Base-by-base conservation (phyloP, 1,284 basidiomycete genomes). In the Inonotus hispidus region DNA sequence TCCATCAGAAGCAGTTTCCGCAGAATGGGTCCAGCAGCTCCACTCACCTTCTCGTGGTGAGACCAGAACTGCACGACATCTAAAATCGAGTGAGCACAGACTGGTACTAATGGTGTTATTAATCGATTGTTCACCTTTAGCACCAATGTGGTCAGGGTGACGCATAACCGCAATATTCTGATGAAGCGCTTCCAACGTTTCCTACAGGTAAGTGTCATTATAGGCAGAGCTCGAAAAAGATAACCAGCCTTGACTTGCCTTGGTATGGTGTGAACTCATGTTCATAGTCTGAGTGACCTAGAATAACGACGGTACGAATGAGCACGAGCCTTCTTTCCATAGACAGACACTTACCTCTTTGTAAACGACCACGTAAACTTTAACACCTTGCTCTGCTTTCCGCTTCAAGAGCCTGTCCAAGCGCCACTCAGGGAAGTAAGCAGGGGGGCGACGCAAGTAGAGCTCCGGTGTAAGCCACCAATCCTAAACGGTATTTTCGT, bases 391-490 rank as follows among this genome's bases (percentile, higher is more conserved):
- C 68, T 92, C 80, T 0, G 95, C 95, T 74, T 97, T 97, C 62
- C 88, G 83, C 73, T 90, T 79, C 49, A 98, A 78, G 8, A 98
- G 71, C 47, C 86, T 77, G 71, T 98, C 95, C 29, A 98, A 80
- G 21, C 95, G 82, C 84, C 87, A 98, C 71, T 95, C 86, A 6
- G 87, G 84, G 69, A 91, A 82, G 67, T 85, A 76, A 0, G 90
- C 89, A 1, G 93, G 87, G 0, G 95, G 95, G 16, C 95, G 88
- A 53, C 95, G 87, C 25, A 97, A 85, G 73, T 93, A 95, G 3
- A 97, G 76, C 71, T 97, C 94, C 0, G 94, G 94, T 0, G 90
- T 90, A 61, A 97, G 82, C 94, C 89, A 92, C 90, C 93, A 95
- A 68, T 95, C 93, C 81, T 88, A 63, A n/a, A n/a, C n/a, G n/a